Conservation (phyloP, 768 basidiomycete species). For the Xanthoconium purpureum region DNA sequence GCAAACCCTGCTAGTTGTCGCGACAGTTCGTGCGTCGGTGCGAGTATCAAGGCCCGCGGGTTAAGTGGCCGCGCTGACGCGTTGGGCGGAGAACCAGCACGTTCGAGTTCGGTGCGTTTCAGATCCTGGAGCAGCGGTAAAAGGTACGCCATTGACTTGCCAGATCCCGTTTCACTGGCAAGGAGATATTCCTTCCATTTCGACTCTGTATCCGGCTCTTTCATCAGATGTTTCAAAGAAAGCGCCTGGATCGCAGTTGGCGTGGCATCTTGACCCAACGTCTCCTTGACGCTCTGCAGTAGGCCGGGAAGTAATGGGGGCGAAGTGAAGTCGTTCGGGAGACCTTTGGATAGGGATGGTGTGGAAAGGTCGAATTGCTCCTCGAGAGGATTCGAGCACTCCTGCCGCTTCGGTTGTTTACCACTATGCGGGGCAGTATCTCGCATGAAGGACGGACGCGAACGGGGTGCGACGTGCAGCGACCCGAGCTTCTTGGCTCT, state of each 20-base stretch:
- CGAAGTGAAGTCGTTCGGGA: conserved; percentile 51
- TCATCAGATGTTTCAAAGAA: conserved; percentile 63
- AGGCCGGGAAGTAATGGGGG: conserved; percentile 71
- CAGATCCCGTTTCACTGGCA: conserved; percentile 88
- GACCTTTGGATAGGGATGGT: conserved; percentile 18
- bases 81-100: conserved; percentile 1
- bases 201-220: conserved; percentile 13
- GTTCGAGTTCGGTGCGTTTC: conserved; percentile 57
- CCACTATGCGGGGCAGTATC: conserved; percentile 20
- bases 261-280: conserved; percentile 51
- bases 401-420: conserved; percentile 5
- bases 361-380: conserved; percentile 38
- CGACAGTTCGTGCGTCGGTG: conserved; percentile 87
- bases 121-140: conserved; percentile 78
- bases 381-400: conserved; percentile 26
- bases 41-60: conserved; percentile 78
- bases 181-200: conserved; percentile 53
- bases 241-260: conserved; percentile 83
- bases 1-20: conserved; percentile 75
- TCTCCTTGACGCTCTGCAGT: conserved; percentile 50
- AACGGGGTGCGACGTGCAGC: conserved; percentile 23
- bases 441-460: conserved; percentile 16
- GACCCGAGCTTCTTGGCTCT: conserved; percentile 27
- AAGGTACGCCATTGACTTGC: conserved; percentile 89
- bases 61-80: conserved; percentile 36